These are phyloP conservation scores for Verticillium dahliae DNA, from an alignment of 2,329 filamentous ascomycete species.

Conservation along the genomic window DNA sequence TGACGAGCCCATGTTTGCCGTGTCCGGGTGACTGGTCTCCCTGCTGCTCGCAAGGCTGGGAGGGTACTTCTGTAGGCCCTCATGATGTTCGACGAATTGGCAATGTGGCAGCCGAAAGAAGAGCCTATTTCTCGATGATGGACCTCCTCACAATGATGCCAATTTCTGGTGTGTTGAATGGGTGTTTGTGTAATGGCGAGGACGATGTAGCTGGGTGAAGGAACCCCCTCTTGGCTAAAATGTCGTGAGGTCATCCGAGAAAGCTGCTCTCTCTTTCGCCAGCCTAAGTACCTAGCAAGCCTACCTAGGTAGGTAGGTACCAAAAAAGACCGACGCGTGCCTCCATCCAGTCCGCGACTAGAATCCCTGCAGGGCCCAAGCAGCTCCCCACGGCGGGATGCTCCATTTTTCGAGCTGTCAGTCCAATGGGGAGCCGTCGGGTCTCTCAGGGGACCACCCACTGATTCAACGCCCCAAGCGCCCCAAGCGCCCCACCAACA, in stretches of 20 bases:
- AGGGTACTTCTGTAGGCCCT: neutral
- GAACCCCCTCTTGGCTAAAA: neutral
- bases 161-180: neutral
- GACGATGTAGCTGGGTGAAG: neutral
- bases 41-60: slow-evolving; percentile 9
- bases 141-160: neutral
- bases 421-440: neutral
- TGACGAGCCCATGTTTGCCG: neutral
- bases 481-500: neutral
- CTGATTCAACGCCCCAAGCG: neutral
- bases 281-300: neutral
- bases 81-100: neutral
- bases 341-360: neutral
- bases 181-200: neutral
- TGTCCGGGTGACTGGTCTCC: slow-evolving; percentile 8
- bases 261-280: slow-evolving; percentile 8
- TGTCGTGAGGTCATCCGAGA: slow-evolving; percentile 13
- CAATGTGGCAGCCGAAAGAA: neutral
- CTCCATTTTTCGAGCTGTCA: neutral
- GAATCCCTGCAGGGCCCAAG: neutral
- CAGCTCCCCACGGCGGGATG: neutral
- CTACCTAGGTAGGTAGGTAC: too few species aligned
- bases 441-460: neutral
- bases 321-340: neutral
- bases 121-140: neutral